Evolutionary conservation across 352 stramenopile species (phyloP).

Genomic region (Phytophthora ohioensis): DNA sequence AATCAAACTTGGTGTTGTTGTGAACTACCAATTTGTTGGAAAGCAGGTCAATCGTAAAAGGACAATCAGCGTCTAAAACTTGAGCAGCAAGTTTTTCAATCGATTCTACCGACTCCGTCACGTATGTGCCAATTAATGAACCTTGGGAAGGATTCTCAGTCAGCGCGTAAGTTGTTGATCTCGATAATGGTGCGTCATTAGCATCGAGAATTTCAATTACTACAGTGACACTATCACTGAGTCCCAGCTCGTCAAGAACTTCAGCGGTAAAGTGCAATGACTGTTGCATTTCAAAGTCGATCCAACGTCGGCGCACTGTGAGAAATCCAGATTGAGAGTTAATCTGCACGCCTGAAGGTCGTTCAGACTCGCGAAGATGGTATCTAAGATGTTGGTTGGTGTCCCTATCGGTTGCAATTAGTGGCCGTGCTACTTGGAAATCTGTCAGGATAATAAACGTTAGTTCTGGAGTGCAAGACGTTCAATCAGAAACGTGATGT

Average conservation of each 20-base stretch:
- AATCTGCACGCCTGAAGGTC: slow-evolving; percentile 39
- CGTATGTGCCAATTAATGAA: slow-evolving; percentile 22
- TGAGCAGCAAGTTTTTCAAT: slow-evolving; percentile 14
- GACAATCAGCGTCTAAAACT: slow-evolving; percentile 21
- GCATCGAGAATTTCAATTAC: slow-evolving; percentile 24
- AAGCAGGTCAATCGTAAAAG: slow-evolving; percentile 17
- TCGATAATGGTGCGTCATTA: slow-evolving; percentile 28
- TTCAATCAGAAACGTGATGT: slow-evolving; percentile 9
- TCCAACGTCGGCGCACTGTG: slow-evolving; percentile 36
- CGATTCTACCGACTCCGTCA: slow-evolving; percentile 11
- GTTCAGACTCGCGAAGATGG: slow-evolving; percentile 25
- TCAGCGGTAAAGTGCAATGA: slow-evolving; percentile 27
- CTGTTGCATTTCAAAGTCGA: slow-evolving; percentile 40
- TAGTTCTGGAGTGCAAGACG: neutral
- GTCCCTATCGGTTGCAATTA: slow-evolving; percentile 28
- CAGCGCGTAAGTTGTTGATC: slow-evolving; percentile 8
- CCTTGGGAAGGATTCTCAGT: slow-evolving; percentile 23
- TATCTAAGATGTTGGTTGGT: slow-evolving; percentile 24
- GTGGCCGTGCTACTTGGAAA: slow-evolving; percentile 13
- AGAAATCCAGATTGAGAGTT: slow-evolving; percentile 33
- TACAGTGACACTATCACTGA: slow-evolving; percentile 18
- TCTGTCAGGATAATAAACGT: slow-evolving; percentile 18
- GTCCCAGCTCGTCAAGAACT: slow-evolving; percentile 32
- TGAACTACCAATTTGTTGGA: slow-evolving; percentile 17
- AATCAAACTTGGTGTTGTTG: slow-evolving; percentile 27